Evolutionary conservation across 2,329 filamentous ascomycete genomes (phyloP), one percentile per base, ranked within the genome.

Genomic region (Seiridium unicorne): DNA sequence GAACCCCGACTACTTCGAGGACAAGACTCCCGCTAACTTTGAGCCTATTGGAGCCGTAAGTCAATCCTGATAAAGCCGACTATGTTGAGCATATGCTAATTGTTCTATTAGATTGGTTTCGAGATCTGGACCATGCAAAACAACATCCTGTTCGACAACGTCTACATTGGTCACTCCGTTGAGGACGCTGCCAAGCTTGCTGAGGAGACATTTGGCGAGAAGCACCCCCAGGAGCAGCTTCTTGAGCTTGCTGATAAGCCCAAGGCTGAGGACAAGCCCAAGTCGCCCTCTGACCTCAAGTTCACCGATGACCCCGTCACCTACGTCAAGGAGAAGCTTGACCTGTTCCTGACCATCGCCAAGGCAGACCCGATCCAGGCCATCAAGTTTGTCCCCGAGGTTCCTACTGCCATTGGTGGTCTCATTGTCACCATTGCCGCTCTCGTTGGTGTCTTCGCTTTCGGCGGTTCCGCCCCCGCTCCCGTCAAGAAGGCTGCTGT

Each of bases 101-200:
- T 42, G 63, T 61, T 7, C 38, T 59, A 51, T 26, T 72, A 93
- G 90, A 93, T 98, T 80, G 95, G 95, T 70, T 98, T 98, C 73
- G 95, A 99, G 80, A 94, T 99, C 81, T 99, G 95, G 95, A 98
- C 95, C 72, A 99, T 99, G 95, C 94, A 97, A 81, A 96, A 89
- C 77, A 91, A 97, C 74, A 98, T 99, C 70, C 89, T 97, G 72
- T 98, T 99, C 72, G 92, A 98, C 87, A 99, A 99, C 89, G 96
- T 99, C 84, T 99, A 98, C 87, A 93, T 99, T 76, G 95, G 95
- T 65, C 95, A 99, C 88, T 98, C 94, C 26, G 77, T 95, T 68
- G 92, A 92, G 73, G 95, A 99, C 68, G 95, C 95, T 64, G 88
- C 90, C 77, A 90, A 93, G 81, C 84, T 99, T 73, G 90, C 92